phyloP scores from a whole-genome alignment of 1,284 basidiomycete species.

The Inonotus hispidus region DNA sequence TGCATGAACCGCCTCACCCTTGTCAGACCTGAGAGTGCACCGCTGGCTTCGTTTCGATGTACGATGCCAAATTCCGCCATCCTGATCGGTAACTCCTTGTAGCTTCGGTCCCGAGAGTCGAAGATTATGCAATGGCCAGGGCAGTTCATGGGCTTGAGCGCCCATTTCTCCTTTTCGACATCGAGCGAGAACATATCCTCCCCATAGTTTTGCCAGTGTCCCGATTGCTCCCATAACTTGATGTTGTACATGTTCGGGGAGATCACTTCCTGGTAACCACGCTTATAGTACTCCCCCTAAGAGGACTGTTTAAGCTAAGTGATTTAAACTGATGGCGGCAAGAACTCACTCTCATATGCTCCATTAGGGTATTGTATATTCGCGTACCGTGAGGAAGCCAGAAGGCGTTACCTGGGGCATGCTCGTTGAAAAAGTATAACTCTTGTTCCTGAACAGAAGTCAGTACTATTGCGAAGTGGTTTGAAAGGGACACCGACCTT shows the following conservation, averaged over 20 bases:
- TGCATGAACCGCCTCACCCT: conserved; percentile 95
- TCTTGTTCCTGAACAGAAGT: conserved; percentile 73
- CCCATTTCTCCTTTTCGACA: conserved; percentile 94
- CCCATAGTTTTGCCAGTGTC: conserved; percentile 97
- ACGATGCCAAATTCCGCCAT: conserved; percentile 99
- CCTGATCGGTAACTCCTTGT: conserved; percentile 93
- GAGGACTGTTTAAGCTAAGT: neutral
- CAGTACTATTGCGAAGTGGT: neutral
- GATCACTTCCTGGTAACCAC: conserved; percentile 91
- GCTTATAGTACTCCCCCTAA: conserved; percentile 77
- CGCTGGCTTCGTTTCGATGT: conserved; percentile 95
- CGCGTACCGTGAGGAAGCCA: conserved; percentile 96
- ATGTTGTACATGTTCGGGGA: conserved; percentile 97
- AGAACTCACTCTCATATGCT: conserved; percentile 76
- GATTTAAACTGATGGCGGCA: neutral
- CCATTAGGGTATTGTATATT: conserved; percentile 93
- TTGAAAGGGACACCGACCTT: conserved; percentile 42
- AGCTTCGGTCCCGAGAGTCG: conserved; percentile 89
- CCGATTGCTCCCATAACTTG: conserved; percentile 98
- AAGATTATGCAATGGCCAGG: conserved; percentile 98
- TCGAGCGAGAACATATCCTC: conserved; percentile 97
- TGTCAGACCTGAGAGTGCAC: conserved; percentile 90
- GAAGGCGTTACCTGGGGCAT: conserved; percentile 94
- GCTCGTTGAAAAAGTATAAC: conserved; percentile 97
- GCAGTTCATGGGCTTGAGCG: conserved; percentile 98